Base-by-base conservation (phyloP, 2,329 filamentous ascomycete genomes). In the Monilinia aucupariae region DNA sequence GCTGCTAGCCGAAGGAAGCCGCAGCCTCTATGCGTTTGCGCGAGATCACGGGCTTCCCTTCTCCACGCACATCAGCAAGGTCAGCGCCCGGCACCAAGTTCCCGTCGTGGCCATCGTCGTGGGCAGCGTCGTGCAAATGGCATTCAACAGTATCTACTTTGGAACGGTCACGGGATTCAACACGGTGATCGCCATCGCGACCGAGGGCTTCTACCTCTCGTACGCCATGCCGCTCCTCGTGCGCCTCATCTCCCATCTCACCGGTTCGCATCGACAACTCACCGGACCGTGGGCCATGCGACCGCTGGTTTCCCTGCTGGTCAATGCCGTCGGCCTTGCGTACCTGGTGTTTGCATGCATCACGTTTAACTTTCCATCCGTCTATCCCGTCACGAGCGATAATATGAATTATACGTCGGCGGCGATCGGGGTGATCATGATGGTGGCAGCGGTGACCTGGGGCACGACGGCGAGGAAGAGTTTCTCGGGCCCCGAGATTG, bases 341-440 rank as follows among this genome's bases (percentile, higher is more conserved):
- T 85, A 80, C 67, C 72, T 85, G 4, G 69, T 81, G 1, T 85
- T 85, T 62, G 78, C 80, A 3, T 78, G 78, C 32, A 80, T 84
- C 59, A 81, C 81, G 0, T 83, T 84, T 69, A 85, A 84, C 63
- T 81, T 85, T 62, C 82, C 83, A 0, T 78, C 76, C 0, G 69
- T 76, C 0, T 77, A 71, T 8, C 83, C 82, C 0, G 81, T 85
- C n/a, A 76, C 74, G 1, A 75, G 75, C 41, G 76, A 81, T 32
- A 82, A 81, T 43, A 85, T 85, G 82, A 85, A 84, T 64, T 84
- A 84, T 66, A 84, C 81, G 0, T 79, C 77, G 27, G 82, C 82
- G 0, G 82, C 82, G 0, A 78, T 84, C 37, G 82, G 82, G 0
- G 74, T 81, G 1, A 79, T 84, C 47, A 82, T 79, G 70, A 64